Evolutionary conservation across 805 yeast genomes (phyloP).

Genomic region (Nakazawaea populi): DNA sequence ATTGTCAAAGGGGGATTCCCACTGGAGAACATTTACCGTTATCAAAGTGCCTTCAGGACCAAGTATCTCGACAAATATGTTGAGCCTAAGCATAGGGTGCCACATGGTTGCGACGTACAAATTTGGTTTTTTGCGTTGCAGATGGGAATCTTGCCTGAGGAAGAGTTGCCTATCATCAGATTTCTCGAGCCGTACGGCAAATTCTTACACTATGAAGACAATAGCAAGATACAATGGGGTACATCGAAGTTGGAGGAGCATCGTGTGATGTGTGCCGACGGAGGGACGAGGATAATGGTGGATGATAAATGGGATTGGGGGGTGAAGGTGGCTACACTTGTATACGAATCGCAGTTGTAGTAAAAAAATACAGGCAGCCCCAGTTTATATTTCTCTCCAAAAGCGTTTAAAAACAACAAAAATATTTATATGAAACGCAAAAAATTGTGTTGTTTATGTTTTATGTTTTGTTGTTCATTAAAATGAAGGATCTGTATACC

Average conservation of each 20-base stretch:
- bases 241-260: constrained; percentile 1
- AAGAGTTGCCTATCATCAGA: constrained; percentile 10
- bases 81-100: constrained; percentile 20
- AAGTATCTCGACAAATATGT: constrained; percentile 17
- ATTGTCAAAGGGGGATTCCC: constrained; percentile 25
- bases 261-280: constrained; percentile 7
- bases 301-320: constrained; percentile 11
- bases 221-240: constrained; percentile 8
- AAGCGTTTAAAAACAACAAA: too few species aligned
- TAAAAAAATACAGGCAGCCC: neutral
- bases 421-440: neutral
- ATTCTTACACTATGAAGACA: constrained; percentile 3
- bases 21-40: constrained; percentile 22
- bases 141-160: constrained; percentile 23
- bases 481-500: neutral
- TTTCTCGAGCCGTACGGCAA: constrained; percentile 6
- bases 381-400: neutral
- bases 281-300: constrained; percentile 1
- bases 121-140: constrained; percentile 28
- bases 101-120: constrained; percentile 30
- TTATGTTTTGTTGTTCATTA: neutral
- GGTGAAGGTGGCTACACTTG: constrained; percentile 6
- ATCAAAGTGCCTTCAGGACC: constrained; percentile 26
- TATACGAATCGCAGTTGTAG: constrained; percentile 4
- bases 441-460: neutral